A percentile compares a stretch with the other conserved stretches of the same genome.
Evolutionary conservation across 1,139 yeast genomes (phyloP).

Genomic region (Protomyces inundatus): DNA sequence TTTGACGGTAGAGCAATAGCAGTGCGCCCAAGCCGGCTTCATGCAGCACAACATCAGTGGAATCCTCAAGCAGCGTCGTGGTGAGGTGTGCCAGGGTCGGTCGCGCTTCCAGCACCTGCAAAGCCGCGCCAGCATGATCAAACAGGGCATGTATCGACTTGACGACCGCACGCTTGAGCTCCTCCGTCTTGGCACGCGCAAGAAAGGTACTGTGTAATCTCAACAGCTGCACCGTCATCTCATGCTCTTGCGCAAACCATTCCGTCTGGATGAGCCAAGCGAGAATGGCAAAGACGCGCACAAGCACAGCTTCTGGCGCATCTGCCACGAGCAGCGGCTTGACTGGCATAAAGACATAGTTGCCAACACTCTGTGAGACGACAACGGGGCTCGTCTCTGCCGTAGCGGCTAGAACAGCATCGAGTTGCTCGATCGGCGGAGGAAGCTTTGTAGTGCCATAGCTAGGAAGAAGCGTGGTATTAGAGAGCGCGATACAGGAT

Average conservation of each 20-base stretch:
- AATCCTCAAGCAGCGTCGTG: background rate
- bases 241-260: slow-evolving; percentile 2
- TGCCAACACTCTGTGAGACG: slow-evolving; percentile 10
- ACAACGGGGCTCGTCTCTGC: background rate
- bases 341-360: slow-evolving; percentile 16
- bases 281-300: background rate
- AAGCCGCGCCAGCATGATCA: background rate
- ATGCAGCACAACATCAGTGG: background rate
- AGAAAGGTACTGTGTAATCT: slow-evolving; percentile 1
- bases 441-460: background rate
- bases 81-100: slow-evolving; percentile 14
- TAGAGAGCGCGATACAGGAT: slow-evolving; percentile 10
- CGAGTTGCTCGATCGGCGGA: slow-evolving; percentile 1
- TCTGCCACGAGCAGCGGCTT: slow-evolving; percentile 10
- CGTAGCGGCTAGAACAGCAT: background rate
- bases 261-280: slow-evolving; percentile 10
- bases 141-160: background rate
- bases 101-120: slow-evolving; percentile 1
- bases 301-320: background rate
- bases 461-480: background rate
- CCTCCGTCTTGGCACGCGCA: slow-evolving; percentile 12
- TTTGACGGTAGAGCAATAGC: background rate
- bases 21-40: background rate
- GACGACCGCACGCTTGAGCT: background rate
- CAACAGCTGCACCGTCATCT: slow-evolving; percentile 14